Evolutionary conservation across 2,329 filamentous ascomycete genomes (phyloP), one percentile per base, ranked within the genome.

Genomic region (Sphaerostilbella broomeana): DNA sequence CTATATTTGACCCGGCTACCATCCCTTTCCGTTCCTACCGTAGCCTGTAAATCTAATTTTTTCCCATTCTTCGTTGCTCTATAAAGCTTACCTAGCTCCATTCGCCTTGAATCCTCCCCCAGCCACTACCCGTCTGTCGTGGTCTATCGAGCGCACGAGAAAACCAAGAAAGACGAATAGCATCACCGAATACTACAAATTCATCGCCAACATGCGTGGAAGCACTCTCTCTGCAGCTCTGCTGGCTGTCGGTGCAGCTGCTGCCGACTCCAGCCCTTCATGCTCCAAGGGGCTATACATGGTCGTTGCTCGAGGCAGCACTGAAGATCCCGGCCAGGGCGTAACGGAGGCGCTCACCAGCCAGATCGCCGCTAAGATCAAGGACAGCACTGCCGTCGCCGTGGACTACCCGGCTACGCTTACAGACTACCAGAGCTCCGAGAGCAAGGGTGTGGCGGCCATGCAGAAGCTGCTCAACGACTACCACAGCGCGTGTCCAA

Each of bases 241-340:
- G 42, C 43, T 45, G 19, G 43, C 42, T 25, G 34, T 39, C 13
- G 32, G 43, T 39, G 38, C 30, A 18, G 20, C 28, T 8, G 25
- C 34, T 20, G 25, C 37, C n/a, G n/a, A 29, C 15, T 15, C 31
- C 18, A 45, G 53, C 29, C 50, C 45, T 29, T 44, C 46, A 37
- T 67, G 64, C 52, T 52, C 55, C 27, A 46, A 54, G 26, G 61
- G 64, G 31, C 50, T 67, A 18, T 61, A 65, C 55, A 53, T 68
- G 37, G 49, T 68, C 40, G 60, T 61, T 36, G 59, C 63, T 11
- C 59, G 65, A 27, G 65, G 64, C 30, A 64, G 60, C 13, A 43
- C 26, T 16, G 65, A 68, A 47, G 31, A 49, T 5, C 33, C 48
- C 7, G 64, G 64, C 20, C 24, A 54, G 4, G 65, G 65, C 25